These are phyloP conservation scores for Amyloporia xantha DNA, from an alignment of 768 basidiomycete species.

Conservation along the genomic window DNA sequence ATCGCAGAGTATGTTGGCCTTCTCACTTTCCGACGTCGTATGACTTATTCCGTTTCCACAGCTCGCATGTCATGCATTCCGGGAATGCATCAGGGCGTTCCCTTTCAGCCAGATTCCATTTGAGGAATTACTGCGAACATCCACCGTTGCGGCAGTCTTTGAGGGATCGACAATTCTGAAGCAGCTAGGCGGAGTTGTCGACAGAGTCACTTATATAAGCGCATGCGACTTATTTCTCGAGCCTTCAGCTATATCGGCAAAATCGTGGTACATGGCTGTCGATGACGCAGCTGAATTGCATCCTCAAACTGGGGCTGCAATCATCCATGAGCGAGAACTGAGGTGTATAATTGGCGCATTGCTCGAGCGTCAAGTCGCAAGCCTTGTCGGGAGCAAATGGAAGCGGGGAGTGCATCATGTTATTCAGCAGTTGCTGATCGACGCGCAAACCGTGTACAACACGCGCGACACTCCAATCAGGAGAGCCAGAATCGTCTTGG, in stretches of 20 bases:
- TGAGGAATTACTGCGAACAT: constrained; percentile 24
- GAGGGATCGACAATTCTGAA: constrained; percentile 36
- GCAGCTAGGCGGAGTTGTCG: constrained; percentile 55
- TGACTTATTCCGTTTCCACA: constrained; percentile 20
- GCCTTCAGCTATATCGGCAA: constrained; percentile 42
- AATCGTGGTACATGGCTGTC: constrained; percentile 10
- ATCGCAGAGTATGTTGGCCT: constrained; percentile 52
- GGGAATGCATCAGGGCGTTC: constrained; percentile 44
- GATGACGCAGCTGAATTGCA: too few relatives aligned
- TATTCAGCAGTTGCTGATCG: constrained; percentile 37
- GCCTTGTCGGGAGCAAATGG: constrained; percentile 47
- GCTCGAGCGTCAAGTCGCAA: constrained; percentile 54
- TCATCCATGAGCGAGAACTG: background rate
- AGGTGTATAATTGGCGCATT: constrained; percentile 41
- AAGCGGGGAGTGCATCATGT: constrained; percentile 47
- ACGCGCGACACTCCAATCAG: constrained; percentile 45
- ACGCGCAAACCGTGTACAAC: constrained; percentile 46
- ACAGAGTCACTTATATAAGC: constrained; percentile 60
- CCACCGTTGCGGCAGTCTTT: constrained; percentile 30
- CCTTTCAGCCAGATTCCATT: constrained; percentile 41
- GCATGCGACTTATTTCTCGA: constrained; percentile 58
- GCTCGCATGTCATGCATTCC: constrained; percentile 56
- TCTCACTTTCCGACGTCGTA: background rate
- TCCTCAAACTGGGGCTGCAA: too few relatives aligned
- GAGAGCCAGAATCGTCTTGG: constrained; percentile 49